Evolutionary conservation across 2,329 filamentous ascomycete genomes (phyloP), one percentile per base, ranked within the genome.

Genomic region (Rhinocladiella similis): DNA sequence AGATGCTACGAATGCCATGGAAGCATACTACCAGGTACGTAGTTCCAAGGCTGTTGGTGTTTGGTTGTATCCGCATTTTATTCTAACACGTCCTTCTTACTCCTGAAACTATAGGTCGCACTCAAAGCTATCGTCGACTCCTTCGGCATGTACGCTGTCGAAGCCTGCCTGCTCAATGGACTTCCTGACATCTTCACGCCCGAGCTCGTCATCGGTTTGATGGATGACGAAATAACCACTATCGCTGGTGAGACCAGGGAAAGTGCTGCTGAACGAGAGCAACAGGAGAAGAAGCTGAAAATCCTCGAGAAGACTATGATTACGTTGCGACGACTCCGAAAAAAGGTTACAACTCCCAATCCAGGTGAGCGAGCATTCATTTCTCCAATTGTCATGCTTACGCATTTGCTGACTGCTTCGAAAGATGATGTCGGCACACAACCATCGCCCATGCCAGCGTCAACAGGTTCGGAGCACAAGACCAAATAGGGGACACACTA

Each of bases 71-170:
- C 25, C 16, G 25, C 6, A 18, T 27, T 25, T 7, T 19, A 7
- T 22, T 39, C 18, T 14, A 49, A 47, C 35, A 29, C 5, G 13
- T 36, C 12, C 50, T 16, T 25, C 2, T 33, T 7, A 5, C 25
- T 27, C 25, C 27, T n/a, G n/a, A n/a, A n/a, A n/a, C n/a, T n/a
- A n/a, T 20, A 78, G 75, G 73, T 76, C 64, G 73, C 75, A 1
- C 67, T 75, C 2, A 63, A 73, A 12, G 76, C 73, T 0, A 80
- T 82, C 47, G 69, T 76, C 2, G 75, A 82, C 3, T 80, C 80
- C 18, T 67, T 82, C 9, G 70, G 75, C 16, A 78, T 73, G n/a
- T 68, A 81, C 0, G 79, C 73, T 0, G 69, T 80, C 0, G 80
- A 82, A 60, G 76, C 75, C 29, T 80, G 77, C 43, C 72, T 83